These are phyloP conservation scores for Ogataea degrootiae DNA, from an alignment of 805 yeast species.

Conservation along the genomic window DNA sequence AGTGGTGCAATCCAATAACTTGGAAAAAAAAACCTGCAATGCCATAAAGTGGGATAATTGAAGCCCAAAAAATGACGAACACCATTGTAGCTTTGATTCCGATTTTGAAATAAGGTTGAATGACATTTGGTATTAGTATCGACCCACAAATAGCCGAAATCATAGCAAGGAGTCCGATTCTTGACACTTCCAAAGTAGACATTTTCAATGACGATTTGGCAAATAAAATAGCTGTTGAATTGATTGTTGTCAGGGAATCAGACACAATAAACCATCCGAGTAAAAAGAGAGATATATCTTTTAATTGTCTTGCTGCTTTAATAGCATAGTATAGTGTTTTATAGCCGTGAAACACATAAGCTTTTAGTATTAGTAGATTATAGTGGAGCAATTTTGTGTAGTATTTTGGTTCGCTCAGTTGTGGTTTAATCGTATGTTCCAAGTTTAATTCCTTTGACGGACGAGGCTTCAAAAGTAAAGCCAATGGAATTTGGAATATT, in stretches of 20 bases:
- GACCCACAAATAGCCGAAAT: conserved; percentile 68
- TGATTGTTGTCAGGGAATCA: conserved; percentile 73
- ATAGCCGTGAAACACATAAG: conserved; percentile 59
- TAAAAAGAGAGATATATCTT: conserved; percentile 62
- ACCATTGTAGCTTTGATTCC: conserved; percentile 47
- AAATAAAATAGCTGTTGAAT: conserved; percentile 72
- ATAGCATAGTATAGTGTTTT: conserved; percentile 48
- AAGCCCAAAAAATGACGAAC: conserved; percentile 53
- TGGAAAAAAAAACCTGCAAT: conserved; percentile 56
- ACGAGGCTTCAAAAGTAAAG: conserved; percentile 40
- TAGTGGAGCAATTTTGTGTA: conserved; percentile 7
- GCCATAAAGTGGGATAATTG: conserved; percentile 69
- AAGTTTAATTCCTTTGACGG: conserved; percentile 34
- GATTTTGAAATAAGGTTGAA: conserved; percentile 33
- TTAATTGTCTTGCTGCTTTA: conserved; percentile 53
- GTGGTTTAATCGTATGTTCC: conserved; percentile 10
- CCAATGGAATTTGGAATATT: conserved; percentile 60
- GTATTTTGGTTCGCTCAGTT: conserved; percentile 6
- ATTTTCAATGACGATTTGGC: conserved; percentile 66
- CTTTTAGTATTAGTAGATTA: conserved; percentile 10
- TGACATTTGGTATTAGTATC: conserved; percentile 43
- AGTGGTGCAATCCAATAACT: conserved; percentile 52
- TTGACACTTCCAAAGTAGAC: conserved; percentile 61
- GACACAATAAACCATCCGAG: conserved; percentile 74
- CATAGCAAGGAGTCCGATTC: conserved; percentile 63